Evolutionary conservation across 495 filamentous ascomycete genomes (phyloP), one percentile per base, ranked within the genome.

Genomic region (Hyaloscypha bicolor): DNA sequence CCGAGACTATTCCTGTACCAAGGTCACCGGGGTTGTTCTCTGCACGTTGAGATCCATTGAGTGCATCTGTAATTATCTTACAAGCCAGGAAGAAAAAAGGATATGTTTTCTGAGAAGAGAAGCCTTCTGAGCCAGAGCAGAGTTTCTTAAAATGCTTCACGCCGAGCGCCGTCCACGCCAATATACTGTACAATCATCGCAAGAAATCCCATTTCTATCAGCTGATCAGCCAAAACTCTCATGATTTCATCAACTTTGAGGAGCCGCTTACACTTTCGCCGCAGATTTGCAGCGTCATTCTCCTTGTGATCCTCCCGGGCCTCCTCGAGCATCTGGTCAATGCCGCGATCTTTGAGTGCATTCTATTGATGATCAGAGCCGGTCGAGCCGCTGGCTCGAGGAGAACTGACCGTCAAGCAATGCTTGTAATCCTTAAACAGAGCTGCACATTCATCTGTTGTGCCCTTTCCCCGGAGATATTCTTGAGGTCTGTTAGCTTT

Each of bases 361-460:
- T 86, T 87, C 92, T 97, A 62, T 37, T 22, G 16, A 32, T 31
- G 39, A 33, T 64, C 31, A 64, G 62, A 55, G 37, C 25, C 39
- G 19, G 19, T 60, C 9, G 5, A 12, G 8, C 12, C 31, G 16
- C 35, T 19, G 39, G 21, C 4, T 25, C 29, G 33, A 57, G 25
- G 22, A 65, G 2, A 65, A 62, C 88, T 76, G 75, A 96, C 93
- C 64, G 85, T 87, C 63, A 97, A 76, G 75, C 93, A 97, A 12
- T 81, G 79, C 77, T 90, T 93, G 75, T 97, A 97, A 64, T 94
- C 85, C 68, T 89, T 88, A 76, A 97, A 95, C n/a, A 94, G 79
- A 6, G 84, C 82, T 60, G 90, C 86, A 72, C 93, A 97, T 76
- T 97, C 93, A 75, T 96, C 93, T 65, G 86, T 87, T 25, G 86